These are phyloP conservation scores for Picochlorum sp. DNA, from an alignment of 139 green algal genomes.

Conservation along the genomic window DNA sequence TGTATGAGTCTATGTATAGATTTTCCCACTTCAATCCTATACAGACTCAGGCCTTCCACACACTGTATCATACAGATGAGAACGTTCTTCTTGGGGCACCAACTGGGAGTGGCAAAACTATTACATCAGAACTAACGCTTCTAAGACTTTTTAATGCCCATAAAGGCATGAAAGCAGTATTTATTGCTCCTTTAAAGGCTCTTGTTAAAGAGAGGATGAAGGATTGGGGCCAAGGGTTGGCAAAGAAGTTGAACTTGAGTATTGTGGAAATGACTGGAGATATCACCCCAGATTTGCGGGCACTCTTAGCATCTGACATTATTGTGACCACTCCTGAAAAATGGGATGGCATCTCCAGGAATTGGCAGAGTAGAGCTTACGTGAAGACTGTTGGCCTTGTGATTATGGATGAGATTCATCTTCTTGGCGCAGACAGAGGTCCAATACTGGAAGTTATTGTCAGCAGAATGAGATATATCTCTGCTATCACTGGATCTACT, in stretches of 20 bases:
- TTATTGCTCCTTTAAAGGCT: constrained; percentile 89
- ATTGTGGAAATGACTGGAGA: constrained; percentile 87
- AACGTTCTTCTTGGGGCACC: constrained; percentile 92
- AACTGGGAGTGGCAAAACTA: constrained; percentile 91
- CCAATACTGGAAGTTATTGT: constrained; percentile 95
- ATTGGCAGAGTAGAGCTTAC: constrained; percentile 76
- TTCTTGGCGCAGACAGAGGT: constrained; percentile 88
- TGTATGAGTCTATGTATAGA: constrained; percentile 72
- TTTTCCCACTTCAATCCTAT: constrained; percentile 99
- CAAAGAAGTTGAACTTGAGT: constrained; percentile 56
- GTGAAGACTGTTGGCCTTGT: constrained; percentile 74
- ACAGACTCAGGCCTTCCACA: constrained; percentile 95
- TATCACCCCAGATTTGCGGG: constrained; percentile 27
- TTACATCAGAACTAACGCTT: constrained; percentile 88
- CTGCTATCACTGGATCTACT: constrained; percentile 38
- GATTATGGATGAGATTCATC: constrained; percentile 98
- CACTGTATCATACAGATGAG: constrained; percentile 91
- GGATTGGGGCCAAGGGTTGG: constrained; percentile 84
- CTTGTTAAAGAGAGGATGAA: constrained; percentile 90
- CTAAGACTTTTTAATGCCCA: constrained; percentile 67
- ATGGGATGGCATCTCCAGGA: constrained; percentile 92
- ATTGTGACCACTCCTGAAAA: constrained; percentile 96
- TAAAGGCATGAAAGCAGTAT: constrained; percentile 78
- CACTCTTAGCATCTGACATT: constrained; percentile 79
- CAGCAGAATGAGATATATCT: constrained; percentile 82